phyloP scores from a whole-genome alignment of 2,329 filamentous ascomycete species.

The Fusarium marasasianum region DNA sequence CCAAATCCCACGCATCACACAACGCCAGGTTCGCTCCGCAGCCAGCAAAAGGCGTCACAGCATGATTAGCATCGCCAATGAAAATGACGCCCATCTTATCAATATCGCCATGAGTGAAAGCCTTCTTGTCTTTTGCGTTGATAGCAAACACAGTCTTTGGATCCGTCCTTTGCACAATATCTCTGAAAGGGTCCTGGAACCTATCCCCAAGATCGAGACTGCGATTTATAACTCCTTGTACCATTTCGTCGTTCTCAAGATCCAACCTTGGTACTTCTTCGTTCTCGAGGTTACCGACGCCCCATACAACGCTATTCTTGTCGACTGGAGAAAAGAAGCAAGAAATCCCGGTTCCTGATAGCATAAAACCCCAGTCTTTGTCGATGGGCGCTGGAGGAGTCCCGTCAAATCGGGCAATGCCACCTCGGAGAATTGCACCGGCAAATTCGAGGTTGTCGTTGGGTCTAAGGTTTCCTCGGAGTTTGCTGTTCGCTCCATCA shows the following conservation, averaged over 20 bases:
- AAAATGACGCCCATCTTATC: constrained; percentile 50
- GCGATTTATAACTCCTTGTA: constrained; percentile 45
- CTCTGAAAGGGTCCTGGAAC: constrained; percentile 52
- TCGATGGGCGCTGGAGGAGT: constrained; percentile 47
- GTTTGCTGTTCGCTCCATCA: constrained; percentile 55
- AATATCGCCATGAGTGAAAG: constrained; percentile 51
- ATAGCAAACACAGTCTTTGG: constrained; percentile 49
- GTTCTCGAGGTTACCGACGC: constrained; percentile 48
- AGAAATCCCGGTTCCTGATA: constrained; percentile 51
- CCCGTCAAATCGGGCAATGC: constrained; percentile 49
- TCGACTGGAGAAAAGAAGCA: constrained; percentile 59
- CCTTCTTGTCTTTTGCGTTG: constrained; percentile 55
- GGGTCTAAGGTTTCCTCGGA: constrained; percentile 51
- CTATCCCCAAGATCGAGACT: constrained; percentile 46
- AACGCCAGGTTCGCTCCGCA: constrained; percentile 60
- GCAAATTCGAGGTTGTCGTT: constrained; percentile 51
- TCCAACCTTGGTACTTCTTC: constrained; percentile 25
- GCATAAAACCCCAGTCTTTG: constrained; percentile 53
- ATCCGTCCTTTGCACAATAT: constrained; percentile 53
- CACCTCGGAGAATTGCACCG: constrained; percentile 52
- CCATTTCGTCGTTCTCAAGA: constrained; percentile 30
- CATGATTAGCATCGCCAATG: constrained; percentile 62
- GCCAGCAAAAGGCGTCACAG: constrained; percentile 59
- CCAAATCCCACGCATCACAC: constrained; percentile 58
- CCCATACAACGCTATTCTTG: constrained; percentile 53